Base-by-base conservation (phyloP, 768 basidiomycete species). In the Suillus placidus region DNA sequence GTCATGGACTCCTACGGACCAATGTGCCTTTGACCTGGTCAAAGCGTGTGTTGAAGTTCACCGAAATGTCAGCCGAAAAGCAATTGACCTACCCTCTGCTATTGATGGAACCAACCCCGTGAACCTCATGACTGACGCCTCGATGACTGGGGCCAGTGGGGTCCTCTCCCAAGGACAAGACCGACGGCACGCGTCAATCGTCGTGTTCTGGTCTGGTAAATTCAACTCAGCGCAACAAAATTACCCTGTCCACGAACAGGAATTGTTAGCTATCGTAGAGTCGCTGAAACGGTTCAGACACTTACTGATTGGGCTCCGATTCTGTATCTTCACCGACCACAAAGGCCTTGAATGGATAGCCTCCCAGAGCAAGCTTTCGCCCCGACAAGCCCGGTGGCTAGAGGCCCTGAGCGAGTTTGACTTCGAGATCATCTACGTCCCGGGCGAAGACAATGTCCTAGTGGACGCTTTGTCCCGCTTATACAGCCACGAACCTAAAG, bases 321-420 rank as follows among this genome's bases (percentile, higher is more conserved):
- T 79, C 14, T 65, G 34, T 0, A 65, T 79, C 0, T 64, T 72
- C 0, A 76, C 73, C 0, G 73, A 79, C 51, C 77, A 79, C 38
- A 58, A 74, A 30, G 72, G 72, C 0, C 68, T 79, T 0, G 64
- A 69, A 32, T 76, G 74, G 66, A 75, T 80, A 40, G 68, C 73
- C 10, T 71, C 69, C 0, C 67, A 71, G 18, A 34, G 42, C 5
- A 43, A 63, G 0, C 32, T 71, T 12, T 71, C 70, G 0, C 47
- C 60, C 2, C 66, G 72, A 1, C 77, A 7, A 0, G 14, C 6
- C 0, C 1, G 57, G 37, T 80, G 80, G 78, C 63, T 67, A 26
- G 77, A 80, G 6, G 79, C 69, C 43, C n/a, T 79, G 3, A 65
- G 66, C 0, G 26, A 67, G 0, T 79, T 79, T 52, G 64, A 78